Evolutionary conservation across 208 protist species (phyloP).

Genomic region (Porcisia hertigi): DNA sequence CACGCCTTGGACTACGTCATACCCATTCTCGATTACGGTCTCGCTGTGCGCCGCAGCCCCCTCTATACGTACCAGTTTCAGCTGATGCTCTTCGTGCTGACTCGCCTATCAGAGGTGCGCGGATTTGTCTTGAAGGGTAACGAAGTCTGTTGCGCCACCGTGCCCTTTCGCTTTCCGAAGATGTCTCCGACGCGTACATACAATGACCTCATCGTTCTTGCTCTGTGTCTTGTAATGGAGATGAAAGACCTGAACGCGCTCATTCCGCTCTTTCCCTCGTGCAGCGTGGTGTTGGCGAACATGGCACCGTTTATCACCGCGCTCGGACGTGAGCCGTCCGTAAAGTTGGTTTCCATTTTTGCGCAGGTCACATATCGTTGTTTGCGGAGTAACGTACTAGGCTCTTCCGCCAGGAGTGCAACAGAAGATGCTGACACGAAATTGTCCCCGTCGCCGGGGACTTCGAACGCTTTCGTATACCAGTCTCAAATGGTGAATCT

Average conservation of each 20-base stretch:
- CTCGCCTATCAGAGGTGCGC: constrained; percentile 68
- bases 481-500: constrained; percentile 56
- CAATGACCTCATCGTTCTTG: constrained; percentile 81
- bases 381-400: constrained; percentile 22
- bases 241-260: constrained; percentile 44
- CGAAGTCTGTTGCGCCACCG: constrained; percentile 38
- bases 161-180: constrained; percentile 60
- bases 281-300: constrained; percentile 80
- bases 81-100: constrained; percentile 81
- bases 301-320: constrained; percentile 84
- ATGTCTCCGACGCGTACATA: constrained; percentile 45
- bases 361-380: constrained; percentile 43
- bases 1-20: constrained; percentile 66
- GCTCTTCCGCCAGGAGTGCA: not conserved
- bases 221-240: constrained; percentile 64
- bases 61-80: constrained; percentile 61
- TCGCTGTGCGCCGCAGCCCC: constrained; percentile 54
- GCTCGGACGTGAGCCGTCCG: constrained; percentile 42
- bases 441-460: not conserved
- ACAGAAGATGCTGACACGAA: not conserved
- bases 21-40: constrained; percentile 73
- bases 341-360: constrained; percentile 60
- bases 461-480: constrained; percentile 9
- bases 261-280: constrained; percentile 58
- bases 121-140: constrained; percentile 86